Conservation (phyloP, 768 basidiomycete species). For the Boletus vermiculosoides region DNA sequence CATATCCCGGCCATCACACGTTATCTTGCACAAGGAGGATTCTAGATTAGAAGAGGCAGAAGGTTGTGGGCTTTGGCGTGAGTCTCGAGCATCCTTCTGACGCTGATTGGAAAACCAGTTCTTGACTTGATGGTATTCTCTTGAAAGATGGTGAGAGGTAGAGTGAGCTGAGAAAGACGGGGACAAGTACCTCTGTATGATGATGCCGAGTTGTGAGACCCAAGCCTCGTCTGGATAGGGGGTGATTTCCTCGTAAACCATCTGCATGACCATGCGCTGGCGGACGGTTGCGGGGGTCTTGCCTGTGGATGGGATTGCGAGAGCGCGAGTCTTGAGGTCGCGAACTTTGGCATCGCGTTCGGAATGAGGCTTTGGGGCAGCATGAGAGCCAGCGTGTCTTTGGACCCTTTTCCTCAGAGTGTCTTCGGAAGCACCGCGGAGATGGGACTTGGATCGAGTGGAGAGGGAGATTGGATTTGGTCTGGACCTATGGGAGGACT, state of each 20-base stretch:
- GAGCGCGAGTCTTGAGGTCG: constrained; percentile 31
- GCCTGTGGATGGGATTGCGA: constrained; percentile 34
- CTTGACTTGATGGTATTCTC: constrained; percentile 60
- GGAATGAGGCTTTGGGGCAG: constrained; percentile 22
- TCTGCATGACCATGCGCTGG: constrained; percentile 57
- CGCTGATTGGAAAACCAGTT: constrained; percentile 71
- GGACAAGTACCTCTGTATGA: constrained; percentile 49
- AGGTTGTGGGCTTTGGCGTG: constrained; percentile 35
- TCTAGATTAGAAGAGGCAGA: constrained; percentile 34
- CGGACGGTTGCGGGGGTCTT: constrained; percentile 52
- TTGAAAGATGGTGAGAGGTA: constrained; percentile 22
- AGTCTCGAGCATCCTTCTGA: constrained; percentile 43
- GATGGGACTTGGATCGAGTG: constrained; percentile 26
- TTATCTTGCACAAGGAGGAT: constrained; percentile 35
- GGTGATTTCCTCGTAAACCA: constrained; percentile 65
- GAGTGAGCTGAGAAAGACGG: neutral
- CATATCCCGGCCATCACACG: constrained; percentile 40
- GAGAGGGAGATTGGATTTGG: constrained; percentile 22
- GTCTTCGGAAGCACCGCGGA: constrained; percentile 28
- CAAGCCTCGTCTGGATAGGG: constrained; percentile 63
- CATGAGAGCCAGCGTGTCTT: constrained; percentile 22
- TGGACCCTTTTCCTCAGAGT: constrained; percentile 27
- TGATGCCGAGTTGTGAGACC: constrained; percentile 56
- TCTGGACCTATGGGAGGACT: constrained; percentile 26
- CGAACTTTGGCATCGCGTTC: constrained; percentile 34